Evolutionary conservation across 352 stramenopile genomes (phyloP), one percentile per base, ranked within the genome.

Genomic region (Peronosclerospora sorghi): DNA sequence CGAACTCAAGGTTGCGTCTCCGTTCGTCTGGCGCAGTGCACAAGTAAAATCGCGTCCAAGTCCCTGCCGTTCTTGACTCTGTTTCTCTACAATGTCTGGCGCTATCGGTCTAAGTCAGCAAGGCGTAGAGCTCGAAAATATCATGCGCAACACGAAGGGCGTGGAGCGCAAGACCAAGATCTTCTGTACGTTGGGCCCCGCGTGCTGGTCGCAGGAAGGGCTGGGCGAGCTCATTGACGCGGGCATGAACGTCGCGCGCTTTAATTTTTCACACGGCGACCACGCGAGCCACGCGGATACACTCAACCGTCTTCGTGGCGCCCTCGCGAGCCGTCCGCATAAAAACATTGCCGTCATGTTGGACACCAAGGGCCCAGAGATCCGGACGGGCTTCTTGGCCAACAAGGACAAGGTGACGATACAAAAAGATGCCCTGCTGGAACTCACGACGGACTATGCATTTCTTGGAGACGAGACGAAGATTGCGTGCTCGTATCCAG

Each of bases 231-330:
- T 88, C 36, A 83, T 88, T 37, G 76, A 88, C 49, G 72, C 69
- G 35, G 95, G 96, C 50, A 97, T 99, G 89, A 96, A 94, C 54
- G 80, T 98, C 13, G 97, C 97, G 54, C 82, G 96, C 32, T 81
- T 99, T 46, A 99, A 99, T 68, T 99, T 99, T 68, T 98, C 91
- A 26, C 96, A 99, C 69, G 96, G 95, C 29, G 97, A 97, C 40
- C 91, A 95, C 52, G 88, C 94, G 40, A 91, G 53, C 32, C 78
- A 87, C 57, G 61, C 60, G 30, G 72, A 85, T 45, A 80, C 66
- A 19, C 67, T 90, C 41, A 77, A 66, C 44, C 68, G 72, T 41
- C 59, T 90, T 19, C 76, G 73, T 18, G 63, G 53, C 14, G 76
- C 73, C 10, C 56, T 86, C 14, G 72, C 69, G 23, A 73, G 56